A percentile compares a stretch with the other conserved stretches of the same genome.
Evolutionary conservation across 768 basidiomycete species (phyloP).

Genomic region (Tephrocybe sp.): DNA sequence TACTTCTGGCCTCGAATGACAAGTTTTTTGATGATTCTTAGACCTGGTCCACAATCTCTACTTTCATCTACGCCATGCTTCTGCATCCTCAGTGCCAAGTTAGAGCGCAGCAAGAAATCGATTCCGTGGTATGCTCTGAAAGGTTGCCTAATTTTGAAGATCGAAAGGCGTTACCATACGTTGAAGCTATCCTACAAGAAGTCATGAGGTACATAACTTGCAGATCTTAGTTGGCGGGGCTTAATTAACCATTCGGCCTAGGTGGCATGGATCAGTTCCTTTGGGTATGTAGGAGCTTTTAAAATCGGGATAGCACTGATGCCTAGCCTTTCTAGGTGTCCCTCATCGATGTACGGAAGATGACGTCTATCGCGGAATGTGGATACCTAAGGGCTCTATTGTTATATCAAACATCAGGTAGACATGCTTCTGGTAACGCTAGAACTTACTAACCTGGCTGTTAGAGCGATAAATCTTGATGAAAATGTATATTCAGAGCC

Average conservation of each 20-base stretch:
- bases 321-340: constrained; percentile 24
- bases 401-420: constrained; percentile 21
- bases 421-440: background rate
- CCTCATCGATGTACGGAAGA: constrained; percentile 22
- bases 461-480: constrained; percentile 38
- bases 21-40: constrained; percentile 7
- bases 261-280: constrained; percentile 9
- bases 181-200: constrained; percentile 34
- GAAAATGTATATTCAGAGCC: constrained; percentile 35
- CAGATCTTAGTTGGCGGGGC: background rate
- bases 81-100: constrained; percentile 31
- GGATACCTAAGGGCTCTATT: constrained; percentile 33
- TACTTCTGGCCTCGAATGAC: background rate
- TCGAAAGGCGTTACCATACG: constrained; percentile 29
- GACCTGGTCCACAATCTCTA: constrained; percentile 27
- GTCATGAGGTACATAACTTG: constrained; percentile 11
- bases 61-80: constrained; percentile 39
- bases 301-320: too few species aligned
- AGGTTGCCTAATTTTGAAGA: constrained; percentile 35
- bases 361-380: constrained; percentile 34
- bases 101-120: constrained; percentile 40
- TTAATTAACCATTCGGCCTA: background rate
- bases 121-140: constrained; percentile 31
- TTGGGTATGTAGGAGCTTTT: background rate
- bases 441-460: background rate